Evolutionary conservation across 805 yeast species (phyloP).

Genomic region (Phaffomyces thermotolerans): DNA sequence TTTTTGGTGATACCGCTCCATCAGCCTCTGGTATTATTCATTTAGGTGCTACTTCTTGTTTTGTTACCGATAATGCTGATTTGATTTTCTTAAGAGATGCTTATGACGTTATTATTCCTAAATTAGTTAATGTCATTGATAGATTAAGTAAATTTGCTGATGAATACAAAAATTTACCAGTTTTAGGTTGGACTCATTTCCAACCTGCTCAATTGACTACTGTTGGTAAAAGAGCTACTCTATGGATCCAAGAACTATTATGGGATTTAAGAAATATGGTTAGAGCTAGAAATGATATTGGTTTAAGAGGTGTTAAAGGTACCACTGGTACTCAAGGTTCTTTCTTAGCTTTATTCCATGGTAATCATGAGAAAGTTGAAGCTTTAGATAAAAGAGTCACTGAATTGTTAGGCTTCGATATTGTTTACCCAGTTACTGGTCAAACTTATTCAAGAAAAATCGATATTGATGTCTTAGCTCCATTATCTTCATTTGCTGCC

Average conservation of each 20-base stretch:
- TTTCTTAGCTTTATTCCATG: constrained; percentile 89
- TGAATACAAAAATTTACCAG: constrained; percentile 91
- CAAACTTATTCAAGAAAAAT: constrained; percentile 99
- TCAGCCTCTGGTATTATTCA: constrained; percentile 97
- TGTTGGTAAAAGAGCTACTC: constrained; percentile 94
- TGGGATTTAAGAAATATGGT: constrained; percentile 96
- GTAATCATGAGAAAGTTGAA: constrained; percentile 95
- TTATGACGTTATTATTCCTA: constrained; percentile 86
- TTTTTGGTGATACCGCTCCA: constrained; percentile 87
- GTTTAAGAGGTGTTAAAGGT: constrained; percentile 97
- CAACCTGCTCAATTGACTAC: constrained; percentile 99
- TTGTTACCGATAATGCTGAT: constrained; percentile 96
- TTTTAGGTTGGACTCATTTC: constrained; percentile 98
- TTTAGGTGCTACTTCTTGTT: constrained; percentile 97
- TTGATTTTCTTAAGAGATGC: constrained; percentile 95
- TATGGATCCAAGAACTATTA: constrained; percentile 95
- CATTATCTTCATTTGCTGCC: constrained; percentile 91
- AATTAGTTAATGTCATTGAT: constrained; percentile 91
- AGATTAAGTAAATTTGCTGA: constrained; percentile 83
- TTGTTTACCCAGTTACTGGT: constrained; percentile 96
- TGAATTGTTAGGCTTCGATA: constrained; percentile 87
- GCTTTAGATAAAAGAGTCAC: constrained; percentile 86
- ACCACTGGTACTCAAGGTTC: constrained; percentile 99
- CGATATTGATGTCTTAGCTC: constrained; percentile 89
- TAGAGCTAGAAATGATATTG: constrained; percentile 94